Evolutionary conservation across 1,139 yeast genomes (phyloP).

Genomic region (Hyphopichia burtonii): DNA sequence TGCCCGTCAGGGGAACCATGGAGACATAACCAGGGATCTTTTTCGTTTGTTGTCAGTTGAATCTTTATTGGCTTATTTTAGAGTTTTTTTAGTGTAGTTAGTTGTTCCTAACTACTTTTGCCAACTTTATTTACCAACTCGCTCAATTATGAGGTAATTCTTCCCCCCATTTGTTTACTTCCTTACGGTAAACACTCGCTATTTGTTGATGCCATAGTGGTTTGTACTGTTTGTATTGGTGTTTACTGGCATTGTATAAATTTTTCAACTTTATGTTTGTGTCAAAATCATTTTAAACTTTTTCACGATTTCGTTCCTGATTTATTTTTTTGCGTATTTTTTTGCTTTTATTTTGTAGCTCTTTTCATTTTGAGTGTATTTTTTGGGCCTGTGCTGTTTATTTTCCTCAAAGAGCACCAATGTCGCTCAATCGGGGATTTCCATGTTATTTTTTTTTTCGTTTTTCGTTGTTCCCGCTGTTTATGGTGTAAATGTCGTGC

Average conservation of each 20-base stretch:
- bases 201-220: too few relatives aligned
- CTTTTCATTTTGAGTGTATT: too few relatives aligned
- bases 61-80: too few relatives aligned
- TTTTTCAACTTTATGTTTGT: neutral
- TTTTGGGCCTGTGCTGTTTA: too few relatives aligned
- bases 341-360: neutral
- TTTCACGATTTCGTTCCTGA: neutral
- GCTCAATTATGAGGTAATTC: neutral
- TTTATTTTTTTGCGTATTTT: neutral
- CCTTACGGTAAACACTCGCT: too few relatives aligned
- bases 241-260: neutral
- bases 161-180: too few relatives aligned
- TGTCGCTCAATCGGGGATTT: neutral
- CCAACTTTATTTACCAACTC: neutral
- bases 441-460: too few relatives aligned
- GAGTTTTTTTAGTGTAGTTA: too few relatives aligned
- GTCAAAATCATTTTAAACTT: neutral
- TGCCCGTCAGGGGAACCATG: constrained; percentile 3
- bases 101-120: neutral
- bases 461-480: too few relatives aligned
- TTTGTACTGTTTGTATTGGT: neutral
- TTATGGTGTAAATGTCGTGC: too few relatives aligned
- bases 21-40: constrained; percentile 3
- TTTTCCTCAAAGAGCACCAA: neutral
- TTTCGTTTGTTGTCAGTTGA: neutral